A percentile compares a stretch with the other conserved stretches of the same genome.
phyloP scores from a whole-genome alignment of 768 basidiomycete genomes.

The Suillus tomentosus region DNA sequence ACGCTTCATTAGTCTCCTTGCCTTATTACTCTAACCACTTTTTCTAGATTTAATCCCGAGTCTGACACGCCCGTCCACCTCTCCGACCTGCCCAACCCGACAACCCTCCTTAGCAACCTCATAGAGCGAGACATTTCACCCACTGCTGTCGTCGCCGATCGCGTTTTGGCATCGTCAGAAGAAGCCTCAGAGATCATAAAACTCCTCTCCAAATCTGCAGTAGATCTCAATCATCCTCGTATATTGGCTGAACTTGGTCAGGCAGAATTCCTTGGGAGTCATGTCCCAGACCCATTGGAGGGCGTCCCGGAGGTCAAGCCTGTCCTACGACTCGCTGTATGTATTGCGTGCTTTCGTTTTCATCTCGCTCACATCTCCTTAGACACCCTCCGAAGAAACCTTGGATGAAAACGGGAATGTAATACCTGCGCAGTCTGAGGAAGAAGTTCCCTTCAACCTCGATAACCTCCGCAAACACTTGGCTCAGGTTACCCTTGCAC shows the following conservation, averaged over 20 bases:
- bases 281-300: slow-evolving; percentile 44
- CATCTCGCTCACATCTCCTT: not conserved
- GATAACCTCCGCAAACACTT: slow-evolving; percentile 71
- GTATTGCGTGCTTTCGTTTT: slow-evolving; percentile 7
- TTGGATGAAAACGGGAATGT: slow-evolving; percentile 24
- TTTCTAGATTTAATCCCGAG: slow-evolving; percentile 42
- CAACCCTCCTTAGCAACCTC: slow-evolving; percentile 46
- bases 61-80: slow-evolving; percentile 24
- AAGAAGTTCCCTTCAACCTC: slow-evolving; percentile 74
- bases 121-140: slow-evolving; percentile 52
- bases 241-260: slow-evolving; percentile 61
- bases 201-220: slow-evolving; percentile 59
- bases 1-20: slow-evolving; percentile 20
- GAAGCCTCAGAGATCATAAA: slow-evolving; percentile 58
- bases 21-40: slow-evolving; percentile 17
- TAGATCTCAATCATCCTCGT: slow-evolving; percentile 49
- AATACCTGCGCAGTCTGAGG: slow-evolving; percentile 21
- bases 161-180: slow-evolving; percentile 53
- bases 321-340: slow-evolving; percentile 52
- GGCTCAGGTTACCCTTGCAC: slow-evolving; percentile 59
- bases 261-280: slow-evolving; percentile 47
- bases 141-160: slow-evolving; percentile 56
- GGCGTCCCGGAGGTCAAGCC: slow-evolving; percentile 64
- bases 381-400: slow-evolving; percentile 24
- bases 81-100: slow-evolving; percentile 17